Conservation (phyloP, 2,329 filamentous ascomycete species). For the Ascochyta rabiei region DNA sequence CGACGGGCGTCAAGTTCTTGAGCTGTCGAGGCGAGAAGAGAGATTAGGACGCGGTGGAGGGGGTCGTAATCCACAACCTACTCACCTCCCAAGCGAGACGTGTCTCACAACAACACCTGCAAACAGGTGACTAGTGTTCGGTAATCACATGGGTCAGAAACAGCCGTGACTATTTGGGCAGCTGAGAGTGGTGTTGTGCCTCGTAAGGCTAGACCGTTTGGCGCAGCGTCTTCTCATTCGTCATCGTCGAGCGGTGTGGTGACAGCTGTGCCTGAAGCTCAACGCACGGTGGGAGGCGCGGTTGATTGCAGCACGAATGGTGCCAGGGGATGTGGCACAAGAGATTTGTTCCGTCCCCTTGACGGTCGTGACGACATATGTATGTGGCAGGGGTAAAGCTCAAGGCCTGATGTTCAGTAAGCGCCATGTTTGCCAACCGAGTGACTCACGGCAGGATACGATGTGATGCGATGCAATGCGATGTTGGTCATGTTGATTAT, state of each 20-base stretch:
- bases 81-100: conserved; percentile 8
- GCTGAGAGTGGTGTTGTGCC: conserved; percentile 13
- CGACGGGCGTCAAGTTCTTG: background rate
- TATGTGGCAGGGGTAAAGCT: background rate
- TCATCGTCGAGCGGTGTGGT: conserved; percentile 7
- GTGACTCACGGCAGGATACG: conserved; percentile 5
- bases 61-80: background rate
- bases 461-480: background rate
- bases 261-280: conserved; percentile 11
- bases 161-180: conserved; percentile 14
- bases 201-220: conserved; percentile 8
- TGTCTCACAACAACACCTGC: conserved; percentile 17
- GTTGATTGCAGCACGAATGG: background rate
- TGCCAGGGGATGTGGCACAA: background rate
- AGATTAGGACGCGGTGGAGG: conserved; percentile 13
- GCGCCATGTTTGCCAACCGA: background rate
- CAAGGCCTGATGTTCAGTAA: background rate
- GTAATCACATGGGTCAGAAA: conserved; percentile 17
- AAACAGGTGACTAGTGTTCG: conserved; percentile 4
- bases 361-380: background rate
- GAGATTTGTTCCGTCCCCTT: background rate
- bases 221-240: conserved; percentile 4
- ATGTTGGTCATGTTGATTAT: conserved; percentile 7
- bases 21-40: background rate
- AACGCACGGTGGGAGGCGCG: background rate